Percentiles rank a stretch among this genome's conserved stretches.
Conservation (phyloP, 1,139 yeast genomes). For the Taiozyma onychis region DNA sequence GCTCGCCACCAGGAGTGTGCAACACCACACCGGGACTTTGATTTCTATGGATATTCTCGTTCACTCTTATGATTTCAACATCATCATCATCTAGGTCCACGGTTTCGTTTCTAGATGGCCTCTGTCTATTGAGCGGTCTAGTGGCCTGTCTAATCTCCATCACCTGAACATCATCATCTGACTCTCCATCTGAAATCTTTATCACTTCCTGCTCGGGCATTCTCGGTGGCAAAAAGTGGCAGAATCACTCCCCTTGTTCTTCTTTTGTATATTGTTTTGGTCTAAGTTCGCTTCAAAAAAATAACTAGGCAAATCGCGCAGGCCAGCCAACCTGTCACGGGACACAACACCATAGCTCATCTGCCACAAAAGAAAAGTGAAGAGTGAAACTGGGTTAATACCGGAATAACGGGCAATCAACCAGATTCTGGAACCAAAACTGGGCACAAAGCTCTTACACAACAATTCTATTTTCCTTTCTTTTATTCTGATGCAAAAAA, state of each 20-base stretch:
- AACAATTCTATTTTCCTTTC: not conserved
- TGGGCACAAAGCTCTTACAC: not conserved
- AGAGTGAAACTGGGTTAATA: not conserved
- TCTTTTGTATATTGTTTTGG: not conserved
- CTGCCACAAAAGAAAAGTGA: not conserved
- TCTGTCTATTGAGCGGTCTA: not conserved
- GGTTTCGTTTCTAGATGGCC: not conserved
- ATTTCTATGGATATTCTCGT: not conserved
- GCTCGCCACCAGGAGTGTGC: constrained; percentile 7
- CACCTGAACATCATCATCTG: constrained; percentile 3
- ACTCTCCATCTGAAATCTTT: constrained; percentile 1
- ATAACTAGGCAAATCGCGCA: not conserved
- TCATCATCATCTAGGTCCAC: constrained; percentile 1
- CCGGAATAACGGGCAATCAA: too few relatives aligned
- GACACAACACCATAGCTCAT: not conserved
- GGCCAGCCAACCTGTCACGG: not conserved
- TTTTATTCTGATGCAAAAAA: not conserved
- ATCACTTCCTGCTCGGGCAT: constrained; percentile 2
- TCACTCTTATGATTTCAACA: constrained; percentile 1
- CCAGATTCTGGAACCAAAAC: too few relatives aligned
- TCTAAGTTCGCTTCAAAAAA: not conserved
- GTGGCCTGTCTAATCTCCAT: not conserved
- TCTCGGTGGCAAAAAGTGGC: not conserved
- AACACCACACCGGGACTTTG: constrained; percentile 1
- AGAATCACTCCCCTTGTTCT: not conserved